Evolutionary conservation across 176 grass and related monocot species (phyloP), one percentile per base, ranked within the genome.

Genomic region (Aegilops longissima): DNA sequence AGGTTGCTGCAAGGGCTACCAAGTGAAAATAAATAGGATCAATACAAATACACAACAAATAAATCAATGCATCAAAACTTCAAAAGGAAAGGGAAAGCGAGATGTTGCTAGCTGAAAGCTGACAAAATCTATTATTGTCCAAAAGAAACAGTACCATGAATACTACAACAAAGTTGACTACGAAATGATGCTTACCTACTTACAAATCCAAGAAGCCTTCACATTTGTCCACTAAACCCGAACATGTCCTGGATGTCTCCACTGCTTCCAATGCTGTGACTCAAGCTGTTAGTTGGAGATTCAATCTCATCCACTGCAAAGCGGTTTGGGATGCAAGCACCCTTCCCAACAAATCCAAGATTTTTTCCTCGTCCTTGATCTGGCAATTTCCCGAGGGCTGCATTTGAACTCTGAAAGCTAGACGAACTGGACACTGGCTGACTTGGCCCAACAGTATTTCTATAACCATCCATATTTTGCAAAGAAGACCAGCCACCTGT

Each of bases 271-370:
- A 92, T 87, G 79, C 82, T 89, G 71, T 94, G 90, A 87, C 86
- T 93, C 42, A 92, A 87, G 80, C 86, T 92, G 88, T 91, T 97
- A 68, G 87, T 90, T 77, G 97, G 92, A 86, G 90, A 97, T 82
- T 94, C 94, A 33, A 94, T 88, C 71, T 99, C 97, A 91, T 99
- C 90, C 68, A 93, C 86, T 18, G 92, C 89, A 96, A 97, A 99
- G 45, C 90, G 92, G 80, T 91, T 94, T 11, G 97, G 92, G 35
- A 97, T 90, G 82, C 90, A 96, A 64, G 94, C 97, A 77, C 97
- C 94, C 92, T 97, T 96, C 73, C 97, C 97, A 66, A 99, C 94
- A 93, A 99, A 99, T 25, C 94, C 97, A 83, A 94, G 90, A 90
- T 80, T 92, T 66, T 85, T 93, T 78, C 85, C 94, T 88, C 88